Conservation (phyloP, 2,329 filamentous ascomycete species). For the Tolypocladium ophioglossoides region DNA sequence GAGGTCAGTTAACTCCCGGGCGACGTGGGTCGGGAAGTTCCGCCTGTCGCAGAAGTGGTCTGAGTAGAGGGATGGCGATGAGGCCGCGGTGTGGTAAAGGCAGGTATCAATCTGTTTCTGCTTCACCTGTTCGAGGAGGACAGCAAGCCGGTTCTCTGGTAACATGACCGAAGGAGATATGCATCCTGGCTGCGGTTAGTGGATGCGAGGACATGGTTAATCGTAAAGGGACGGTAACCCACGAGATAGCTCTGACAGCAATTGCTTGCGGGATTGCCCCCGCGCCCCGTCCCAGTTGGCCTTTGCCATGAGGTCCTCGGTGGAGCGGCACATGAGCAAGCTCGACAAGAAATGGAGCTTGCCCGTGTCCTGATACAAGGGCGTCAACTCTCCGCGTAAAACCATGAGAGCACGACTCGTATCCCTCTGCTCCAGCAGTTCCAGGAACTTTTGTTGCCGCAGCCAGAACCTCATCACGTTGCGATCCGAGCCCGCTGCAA, state of each 20-base stretch:
- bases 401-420: slow-evolving; percentile 66
- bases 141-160: slow-evolving; percentile 77
- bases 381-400: slow-evolving; percentile 79
- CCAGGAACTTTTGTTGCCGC: slow-evolving; percentile 88
- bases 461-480: slow-evolving; percentile 80
- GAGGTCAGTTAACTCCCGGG: slow-evolving; percentile 62
- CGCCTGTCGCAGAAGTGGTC: slow-evolving; percentile 76
- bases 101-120: slow-evolving; percentile 73
- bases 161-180: slow-evolving; percentile 97
- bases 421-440: slow-evolving; percentile 71
- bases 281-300: slow-evolving; percentile 78
- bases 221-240: slow-evolving; percentile 9
- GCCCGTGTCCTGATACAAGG: slow-evolving; percentile 66
- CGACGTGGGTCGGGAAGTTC: slow-evolving; percentile 65
- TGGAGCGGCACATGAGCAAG: slow-evolving; percentile 77
- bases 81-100: slow-evolving; percentile 74
- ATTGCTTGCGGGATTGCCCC: slow-evolving; percentile 59
- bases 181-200: slow-evolving; percentile 45
- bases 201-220: not conserved
- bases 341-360: slow-evolving; percentile 78
- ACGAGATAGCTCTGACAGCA: slow-evolving; percentile 81
- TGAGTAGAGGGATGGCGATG: slow-evolving; percentile 74
- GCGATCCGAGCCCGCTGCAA: slow-evolving; percentile 65
- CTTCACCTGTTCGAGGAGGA: slow-evolving; percentile 75
- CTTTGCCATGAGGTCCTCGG: slow-evolving; percentile 64